Conservation (phyloP, 2,329 filamentous ascomycete species). For the Lachnellula hyalina region DNA sequence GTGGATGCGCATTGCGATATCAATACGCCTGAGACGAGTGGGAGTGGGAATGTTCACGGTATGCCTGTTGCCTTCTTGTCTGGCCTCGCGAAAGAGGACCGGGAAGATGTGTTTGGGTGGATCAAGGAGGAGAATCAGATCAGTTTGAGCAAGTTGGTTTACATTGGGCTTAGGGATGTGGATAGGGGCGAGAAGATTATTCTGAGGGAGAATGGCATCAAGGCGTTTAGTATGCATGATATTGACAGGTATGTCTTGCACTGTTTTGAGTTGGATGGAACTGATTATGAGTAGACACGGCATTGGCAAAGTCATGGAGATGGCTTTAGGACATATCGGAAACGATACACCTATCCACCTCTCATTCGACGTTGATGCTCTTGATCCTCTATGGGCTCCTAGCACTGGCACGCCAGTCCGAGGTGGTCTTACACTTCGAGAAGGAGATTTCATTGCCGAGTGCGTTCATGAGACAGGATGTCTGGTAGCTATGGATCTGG, state of each 20-base stretch:
- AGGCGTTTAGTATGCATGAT: slow-evolving; percentile 98
- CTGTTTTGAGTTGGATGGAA: background rate
- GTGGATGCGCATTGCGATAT: slow-evolving; percentile 98
- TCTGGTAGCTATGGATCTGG: slow-evolving; percentile 73
- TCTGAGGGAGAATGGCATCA: slow-evolving; percentile 80
- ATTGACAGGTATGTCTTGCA: slow-evolving; percentile 66
- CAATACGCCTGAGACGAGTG: slow-evolving; percentile 88
- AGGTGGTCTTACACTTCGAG: slow-evolving; percentile 85
- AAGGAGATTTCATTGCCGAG: slow-evolving; percentile 96
- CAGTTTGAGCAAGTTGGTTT: slow-evolving; percentile 81
- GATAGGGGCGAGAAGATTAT: slow-evolving; percentile 93
- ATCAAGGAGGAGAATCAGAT: slow-evolving; percentile 64
- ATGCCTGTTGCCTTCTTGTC: slow-evolving; percentile 95
- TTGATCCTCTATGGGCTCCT: slow-evolving; percentile 94
- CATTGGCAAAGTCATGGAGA: slow-evolving; percentile 93
- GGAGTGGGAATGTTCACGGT: slow-evolving; percentile 91
- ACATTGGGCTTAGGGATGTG: slow-evolving; percentile 92
- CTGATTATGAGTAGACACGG: slow-evolving; percentile 57
- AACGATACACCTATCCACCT: slow-evolving; percentile 93
- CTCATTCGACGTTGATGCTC: slow-evolving; percentile 92
- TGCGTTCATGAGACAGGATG: slow-evolving; percentile 75
- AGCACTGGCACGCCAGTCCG: slow-evolving; percentile 93
- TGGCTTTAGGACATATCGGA: slow-evolving; percentile 96
- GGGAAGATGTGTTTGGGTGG: slow-evolving; percentile 85
- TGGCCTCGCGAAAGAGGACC: slow-evolving; percentile 71